Base-by-base conservation (phyloP, 192 early-diverging fungal species). In the Umbelopsis vinacea region DNA sequence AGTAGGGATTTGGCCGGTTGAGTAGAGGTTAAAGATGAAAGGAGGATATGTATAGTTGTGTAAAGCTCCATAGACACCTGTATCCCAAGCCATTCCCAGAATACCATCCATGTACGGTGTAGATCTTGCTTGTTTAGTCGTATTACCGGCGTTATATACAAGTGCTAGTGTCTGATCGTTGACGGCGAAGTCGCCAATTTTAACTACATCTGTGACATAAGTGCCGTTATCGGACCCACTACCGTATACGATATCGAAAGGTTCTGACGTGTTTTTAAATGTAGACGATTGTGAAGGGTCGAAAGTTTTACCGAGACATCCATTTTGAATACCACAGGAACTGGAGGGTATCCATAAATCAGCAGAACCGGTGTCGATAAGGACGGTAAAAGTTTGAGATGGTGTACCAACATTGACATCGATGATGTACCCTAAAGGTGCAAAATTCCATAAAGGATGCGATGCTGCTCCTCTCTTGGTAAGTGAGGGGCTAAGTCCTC, bases 311-410 rank as follows among this genome's bases (percentile, higher is more conserved):
- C 71, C 67, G 8, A 43, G 43, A 45, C 80, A 81, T 38, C 67
- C 43, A 19, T 14, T 21, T 0, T 24, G 10, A 14, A n/a, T 53
- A 2, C 6, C 6, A 67, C 80, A 81, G 1, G 43, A 24, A 1
- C 12, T 66, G 2, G 67, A 66, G 6, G 80, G 76, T 14, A 81
- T 71, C 78, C 78, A 79, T 0, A 79, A 40, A 57, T 78, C 76
- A 37, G 76, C 76, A 70, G 48, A 50, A 0, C 76, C 76, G 38
- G 76, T 78, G 26, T 78, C 76, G 29, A 78, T 23, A 46, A 68
- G 47, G 11, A 78, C 76, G 17, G 57, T 66, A 23, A 78, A 78
- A 11, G 37, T 69, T 46, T 78, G 76, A 37, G 67, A 24, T n/a
- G 76, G 76, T 14, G 71, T 50, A n/a, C 76, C 76, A 24, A 78